Base-by-base conservation (phyloP, 768 basidiomycete species). In the Postia placenta region DNA sequence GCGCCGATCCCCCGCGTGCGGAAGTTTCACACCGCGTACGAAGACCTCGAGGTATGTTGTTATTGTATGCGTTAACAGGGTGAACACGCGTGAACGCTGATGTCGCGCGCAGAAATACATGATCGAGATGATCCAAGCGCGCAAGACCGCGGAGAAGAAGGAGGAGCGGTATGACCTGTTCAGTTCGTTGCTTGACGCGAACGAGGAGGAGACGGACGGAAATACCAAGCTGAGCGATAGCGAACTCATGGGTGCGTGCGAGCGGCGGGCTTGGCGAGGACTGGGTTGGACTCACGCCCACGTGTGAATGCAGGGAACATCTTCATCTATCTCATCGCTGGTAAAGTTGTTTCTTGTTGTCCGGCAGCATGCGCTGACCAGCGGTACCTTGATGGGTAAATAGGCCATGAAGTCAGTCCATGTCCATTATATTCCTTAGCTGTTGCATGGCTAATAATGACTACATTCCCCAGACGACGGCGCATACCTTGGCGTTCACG, bases 251-350 rank as follows among this genome's bases (percentile, higher is more conserved):
- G 64, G 67, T 68, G 42, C 11, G 62, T 42, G 7, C 22, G 11
- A 14, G n/a, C 22, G 28, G 11, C 35, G n/a, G n/a, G n/a, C n/a
- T n/a, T n/a, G n/a, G n/a, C n/a, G n/a, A n/a, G n/a, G n/a, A n/a
- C n/a, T n/a, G n/a, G 19, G 23, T 17, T 27, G n/a, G 26, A 4
- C 24, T 33, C 24, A 3, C 27, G 9, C 33, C 9, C n/a, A n/a
- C n/a, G n/a, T n/a, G n/a, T n/a, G n/a, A n/a, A n/a, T n/a, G 4
- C 47, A 65, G 66, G 65, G 4, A 71, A 72, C 48, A 57, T 68
- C 22, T 72, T 68, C 60, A 63, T 72, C 11, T 67, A 71, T 49
- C 50, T 83, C n/a, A 59, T 85, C 19, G 81, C 81, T 20, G 81
- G 55, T 49, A 15, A 43, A 11, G 25, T 37, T 19, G 28, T 40